phyloP scores from a whole-genome alignment of 495 filamentous ascomycete genomes.

The Bacidia rubella region DNA sequence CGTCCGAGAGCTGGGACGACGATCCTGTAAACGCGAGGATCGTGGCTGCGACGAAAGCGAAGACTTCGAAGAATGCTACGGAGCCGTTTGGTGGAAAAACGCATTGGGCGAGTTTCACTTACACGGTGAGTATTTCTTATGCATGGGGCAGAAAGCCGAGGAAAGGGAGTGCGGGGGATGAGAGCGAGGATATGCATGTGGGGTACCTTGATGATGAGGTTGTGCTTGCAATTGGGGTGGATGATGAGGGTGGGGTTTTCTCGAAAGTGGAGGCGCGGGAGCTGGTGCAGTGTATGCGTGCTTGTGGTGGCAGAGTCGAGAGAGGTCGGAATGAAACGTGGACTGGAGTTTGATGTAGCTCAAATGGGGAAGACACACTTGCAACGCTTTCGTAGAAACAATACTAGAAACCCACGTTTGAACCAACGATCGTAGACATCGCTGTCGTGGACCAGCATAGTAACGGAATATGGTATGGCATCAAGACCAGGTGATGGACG shows the following conservation, averaged over 20 bases:
- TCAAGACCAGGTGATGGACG: no score
- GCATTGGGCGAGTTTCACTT: conserved; percentile 28
- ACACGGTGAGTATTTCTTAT: conserved; percentile 28
- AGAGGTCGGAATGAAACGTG: background rate
- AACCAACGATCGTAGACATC: no score
- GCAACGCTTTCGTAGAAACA: no score
- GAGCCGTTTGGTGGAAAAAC: conserved; percentile 15
- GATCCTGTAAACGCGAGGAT: conserved; percentile 9
- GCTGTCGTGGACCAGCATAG: no score
- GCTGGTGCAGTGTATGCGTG: conserved; percentile 25
- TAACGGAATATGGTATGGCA: no score
- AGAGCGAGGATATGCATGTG: conserved; percentile 22
- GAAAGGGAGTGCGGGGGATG: conserved; percentile 13
- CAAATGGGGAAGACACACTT: no score
- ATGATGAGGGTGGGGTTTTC: conserved; percentile 23
- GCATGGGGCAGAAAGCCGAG: conserved; percentile 22
- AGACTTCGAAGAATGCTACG: conserved; percentile 1
- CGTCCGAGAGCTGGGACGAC: conserved; percentile 25
- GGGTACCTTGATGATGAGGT: conserved; percentile 30
- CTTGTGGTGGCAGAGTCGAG: conserved; percentile 19
- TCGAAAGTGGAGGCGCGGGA: conserved; percentile 22
- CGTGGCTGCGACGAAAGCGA: conserved; percentile 7
- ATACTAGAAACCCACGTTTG: no score
- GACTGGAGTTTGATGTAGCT: background rate
- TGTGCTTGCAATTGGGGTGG: conserved; percentile 25